Base-by-base conservation (phyloP, 371 early-diverging fungal genomes). In the Saksenaea oblongispora region DNA sequence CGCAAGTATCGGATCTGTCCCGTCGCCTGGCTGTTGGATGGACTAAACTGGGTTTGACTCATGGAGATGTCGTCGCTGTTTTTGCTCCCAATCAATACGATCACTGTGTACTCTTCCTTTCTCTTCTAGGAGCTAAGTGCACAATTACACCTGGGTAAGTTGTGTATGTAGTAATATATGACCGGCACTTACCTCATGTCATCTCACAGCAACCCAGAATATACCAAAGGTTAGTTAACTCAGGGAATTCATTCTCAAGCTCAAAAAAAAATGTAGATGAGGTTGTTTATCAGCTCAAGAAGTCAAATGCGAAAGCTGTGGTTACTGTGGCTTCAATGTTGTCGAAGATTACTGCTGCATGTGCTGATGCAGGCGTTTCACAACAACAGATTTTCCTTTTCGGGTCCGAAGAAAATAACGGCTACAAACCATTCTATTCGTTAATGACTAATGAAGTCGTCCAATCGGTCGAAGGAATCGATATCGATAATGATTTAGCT, bases 41-140 rank as follows among this genome's bases (percentile, higher is more conserved):
- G 73, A 58, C 31, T 9, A 73, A 85, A 58, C 72, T 87, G 5
- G 83, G 83, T 0, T 77, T 94, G 26, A 77, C 84, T 44, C 78
- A 80, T 36, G 88, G 92, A 34, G 89, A 93, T 64, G 88, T 88
- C 0, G 82, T 92, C 17, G 92, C 87, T 31, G 74, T 91, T 8
- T 88, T 87, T 62, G 77, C 91, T 14, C 91, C 90, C 34, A 95
- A 94, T 53, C 78, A 80, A 56, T 67, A 66, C 36, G 73, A 80
- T 56, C 81, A 80, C 62, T 63, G 63, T 55, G 54, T 80, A 10
- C 54, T 81, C 2, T 76, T 76, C 36, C 67, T 76, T 28, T 81
- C 81, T 1, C 39, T 80, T 26, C 56, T 80, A 5, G 81, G 70
- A 15, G 81, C 81, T 18, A 54, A 69, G 53, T 72, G 74, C 53